Percentiles rank a stretch among this genome's conserved stretches.
Evolutionary conservation across 306 rosid genomes (phyloP).

Genomic region (Castanea sativa): DNA sequence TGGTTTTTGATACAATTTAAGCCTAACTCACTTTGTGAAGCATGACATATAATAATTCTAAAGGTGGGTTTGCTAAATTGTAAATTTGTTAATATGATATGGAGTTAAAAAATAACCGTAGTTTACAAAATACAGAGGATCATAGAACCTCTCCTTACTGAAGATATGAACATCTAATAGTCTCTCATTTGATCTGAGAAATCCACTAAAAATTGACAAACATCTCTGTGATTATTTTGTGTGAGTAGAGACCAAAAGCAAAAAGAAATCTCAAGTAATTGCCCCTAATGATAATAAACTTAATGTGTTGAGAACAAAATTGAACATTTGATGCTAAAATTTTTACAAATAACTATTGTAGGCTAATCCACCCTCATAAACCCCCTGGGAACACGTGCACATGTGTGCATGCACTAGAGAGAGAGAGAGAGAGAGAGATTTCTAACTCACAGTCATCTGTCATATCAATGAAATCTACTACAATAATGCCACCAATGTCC

Average conservation of each 20-base stretch:
- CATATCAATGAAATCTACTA: constrained; percentile 97
- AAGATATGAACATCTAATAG: neutral
- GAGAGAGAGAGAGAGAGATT: constrained; percentile 16
- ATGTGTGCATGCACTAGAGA: constrained; percentile 13
- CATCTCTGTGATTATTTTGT: neutral
- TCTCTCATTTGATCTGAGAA: neutral
- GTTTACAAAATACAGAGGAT: neutral
- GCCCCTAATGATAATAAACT: neutral
- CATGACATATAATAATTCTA: neutral
- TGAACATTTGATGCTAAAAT: neutral
- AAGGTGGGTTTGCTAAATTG: neutral
- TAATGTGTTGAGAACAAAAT: neutral
- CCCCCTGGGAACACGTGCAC: neutral
- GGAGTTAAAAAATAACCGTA: neutral
- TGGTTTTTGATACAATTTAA: neutral
- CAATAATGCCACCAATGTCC: constrained; percentile 97
- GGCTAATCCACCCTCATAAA: neutral
- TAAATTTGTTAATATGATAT: neutral
- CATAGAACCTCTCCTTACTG: neutral
- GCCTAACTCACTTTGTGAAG: neutral
- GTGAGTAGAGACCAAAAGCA: neutral
- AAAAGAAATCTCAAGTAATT: neutral
- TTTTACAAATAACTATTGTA: neutral
- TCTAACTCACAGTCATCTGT: constrained; percentile 75
- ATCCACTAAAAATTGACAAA: neutral